These are phyloP conservation scores for Gossypium davidsonii DNA, from an alignment of 441 rosid genomes.

Conservation along the genomic window DNA sequence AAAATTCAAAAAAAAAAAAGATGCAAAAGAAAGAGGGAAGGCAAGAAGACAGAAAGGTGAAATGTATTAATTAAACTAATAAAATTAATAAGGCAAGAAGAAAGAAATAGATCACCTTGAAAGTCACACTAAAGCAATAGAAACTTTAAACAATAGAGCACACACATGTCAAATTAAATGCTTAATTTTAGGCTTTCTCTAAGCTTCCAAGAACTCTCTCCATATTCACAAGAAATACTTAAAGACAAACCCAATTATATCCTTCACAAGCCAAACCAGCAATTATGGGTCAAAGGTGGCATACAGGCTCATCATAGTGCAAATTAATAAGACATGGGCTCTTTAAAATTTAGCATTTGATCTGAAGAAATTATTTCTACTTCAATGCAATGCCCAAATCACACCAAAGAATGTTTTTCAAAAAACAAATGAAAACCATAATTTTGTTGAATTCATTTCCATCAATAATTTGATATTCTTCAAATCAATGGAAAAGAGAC, in stretches of 20 bases:
- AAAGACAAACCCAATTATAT: not conserved
- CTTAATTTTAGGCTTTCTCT: not conserved
- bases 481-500: not conserved
- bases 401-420: not conserved
- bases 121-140: not conserved
- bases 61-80: not conserved
- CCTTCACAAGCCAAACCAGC: conserved; percentile 2
- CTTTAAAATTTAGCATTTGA: not conserved
- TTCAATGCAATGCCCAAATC: not conserved
- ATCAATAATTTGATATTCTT: not conserved
- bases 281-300: not conserved
- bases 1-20: not conserved
- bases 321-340: not conserved
- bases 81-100: not conserved
- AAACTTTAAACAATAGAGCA: not conserved
- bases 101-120: not conserved
- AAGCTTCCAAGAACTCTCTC: not conserved
- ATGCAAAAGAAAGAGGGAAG: not conserved
- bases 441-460: not conserved
- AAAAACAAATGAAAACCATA: not conserved
- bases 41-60: not conserved
- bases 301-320: not conserved
- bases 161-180: not conserved
- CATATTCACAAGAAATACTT: not conserved
- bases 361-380: not conserved